Percentiles rank a stretch among this genome's conserved stretches.
These are phyloP conservation scores for Solanum okadae DNA, from an alignment of 257 asterid genomes.

Conservation along the genomic window DNA sequence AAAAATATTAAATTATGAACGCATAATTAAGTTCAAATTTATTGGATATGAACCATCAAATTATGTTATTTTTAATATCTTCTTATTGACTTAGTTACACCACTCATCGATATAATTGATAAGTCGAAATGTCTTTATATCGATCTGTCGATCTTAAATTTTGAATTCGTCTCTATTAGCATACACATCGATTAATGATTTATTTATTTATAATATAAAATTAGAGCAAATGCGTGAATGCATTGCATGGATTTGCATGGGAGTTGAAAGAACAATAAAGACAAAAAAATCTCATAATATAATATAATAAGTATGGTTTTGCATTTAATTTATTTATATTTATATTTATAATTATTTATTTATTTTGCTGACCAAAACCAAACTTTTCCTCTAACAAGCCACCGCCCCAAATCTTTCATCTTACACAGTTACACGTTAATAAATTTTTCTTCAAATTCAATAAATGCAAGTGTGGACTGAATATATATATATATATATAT, in stretches of 20 bases:
- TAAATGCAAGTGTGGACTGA: background rate
- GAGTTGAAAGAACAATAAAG: background rate
- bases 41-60: background rate
- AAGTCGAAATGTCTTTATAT: background rate
- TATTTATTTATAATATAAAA: background rate
- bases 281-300: background rate
- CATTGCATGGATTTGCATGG: background rate
- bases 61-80: background rate
- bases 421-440: background rate
- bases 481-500: background rate
- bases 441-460: background rate
- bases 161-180: background rate
- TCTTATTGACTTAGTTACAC: background rate
- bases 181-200: rapidly evolving
- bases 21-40: background rate
- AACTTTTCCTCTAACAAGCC: background rate
- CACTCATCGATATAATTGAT: background rate
- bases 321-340: background rate
- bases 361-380: background rate
- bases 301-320: background rate
- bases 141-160: background rate
- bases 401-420: background rate
- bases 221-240: background rate
- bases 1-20: background rate
- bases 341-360: background rate